Evolutionary conservation across 1,284 basidiomycete genomes (phyloP).

Genomic region (Cutaneotrichosporon sp.): DNA sequence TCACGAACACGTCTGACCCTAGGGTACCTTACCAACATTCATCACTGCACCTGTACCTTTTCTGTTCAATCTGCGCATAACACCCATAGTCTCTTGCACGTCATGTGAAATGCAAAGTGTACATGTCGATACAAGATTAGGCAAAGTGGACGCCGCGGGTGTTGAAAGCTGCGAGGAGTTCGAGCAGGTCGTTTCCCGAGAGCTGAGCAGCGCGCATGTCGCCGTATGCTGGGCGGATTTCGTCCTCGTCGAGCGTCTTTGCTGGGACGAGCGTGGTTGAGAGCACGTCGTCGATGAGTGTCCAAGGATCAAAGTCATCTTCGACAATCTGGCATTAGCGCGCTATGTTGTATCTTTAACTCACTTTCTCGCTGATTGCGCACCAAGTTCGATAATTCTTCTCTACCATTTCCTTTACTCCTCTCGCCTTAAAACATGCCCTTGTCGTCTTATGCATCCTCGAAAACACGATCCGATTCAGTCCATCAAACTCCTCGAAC

Average conservation of each 20-base stretch:
- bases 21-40: neutral
- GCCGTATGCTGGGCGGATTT: constrained; percentile 56
- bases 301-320: constrained; percentile 68
- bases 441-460: constrained; percentile 87
- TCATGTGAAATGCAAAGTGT: constrained; percentile 16
- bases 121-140: constrained; percentile 45
- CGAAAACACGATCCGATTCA: constrained; percentile 86
- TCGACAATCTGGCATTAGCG: constrained; percentile 63
- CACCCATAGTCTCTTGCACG: constrained; percentile 25
- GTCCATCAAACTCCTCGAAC: constrained; percentile 97
- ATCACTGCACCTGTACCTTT: constrained; percentile 1
- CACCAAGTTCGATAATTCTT: constrained; percentile 94
- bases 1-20: neutral
- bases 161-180: constrained; percentile 74
- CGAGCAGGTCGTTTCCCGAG: constrained; percentile 79
- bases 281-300: constrained; percentile 74
- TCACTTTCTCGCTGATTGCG: constrained; percentile 74
- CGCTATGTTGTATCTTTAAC: neutral
- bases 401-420: constrained; percentile 91
- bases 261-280: constrained; percentile 49
- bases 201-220: constrained; percentile 77
- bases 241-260: constrained; percentile 28
- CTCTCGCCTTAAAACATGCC: constrained; percentile 85
- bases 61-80: neutral
- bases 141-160: constrained; percentile 79